Evolutionary conservation across 208 protist genomes (phyloP).

Genomic region (Blechomonas ayalai): DNA sequence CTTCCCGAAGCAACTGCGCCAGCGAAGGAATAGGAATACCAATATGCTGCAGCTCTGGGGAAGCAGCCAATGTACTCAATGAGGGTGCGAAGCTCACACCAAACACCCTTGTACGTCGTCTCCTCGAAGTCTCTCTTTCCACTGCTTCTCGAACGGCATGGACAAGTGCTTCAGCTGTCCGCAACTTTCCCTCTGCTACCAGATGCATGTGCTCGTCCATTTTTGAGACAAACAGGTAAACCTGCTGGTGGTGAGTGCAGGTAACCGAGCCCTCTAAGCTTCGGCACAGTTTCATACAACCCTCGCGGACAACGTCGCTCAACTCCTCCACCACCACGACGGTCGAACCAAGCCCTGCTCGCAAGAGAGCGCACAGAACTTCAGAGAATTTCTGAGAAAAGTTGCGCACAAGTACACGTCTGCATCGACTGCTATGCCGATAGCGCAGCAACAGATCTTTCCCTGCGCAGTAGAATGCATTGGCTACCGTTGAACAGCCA

Average conservation of each 20-base stretch:
- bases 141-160: too few species aligned
- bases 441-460: constrained; percentile 2
- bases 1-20: too few species aligned
- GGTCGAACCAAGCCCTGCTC: constrained; percentile 17
- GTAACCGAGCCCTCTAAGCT: constrained; percentile 16
- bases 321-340: constrained; percentile 40
- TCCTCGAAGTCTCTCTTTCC: too few species aligned
- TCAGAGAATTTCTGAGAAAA: constrained; percentile 11
- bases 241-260: constrained; percentile 8
- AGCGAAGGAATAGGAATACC: too few species aligned
- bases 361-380: constrained; percentile 19
- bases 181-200: not conserved
- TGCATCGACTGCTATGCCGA: constrained; percentile 4
- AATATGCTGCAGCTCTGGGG: too few species aligned
- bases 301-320: constrained; percentile 19
- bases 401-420: constrained; percentile 18
- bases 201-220: constrained; percentile 29
- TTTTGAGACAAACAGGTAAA: constrained; percentile 41
- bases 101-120: too few species aligned
- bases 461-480: constrained; percentile 5
- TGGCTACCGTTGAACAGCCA: constrained; percentile 24
- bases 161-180: too few species aligned
- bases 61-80: too few species aligned
- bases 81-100: too few species aligned
- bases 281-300: constrained; percentile 18